These are phyloP conservation scores for Aspergillus biplanus DNA, from an alignment of 495 filamentous ascomycete genomes.

Conservation along the genomic window DNA sequence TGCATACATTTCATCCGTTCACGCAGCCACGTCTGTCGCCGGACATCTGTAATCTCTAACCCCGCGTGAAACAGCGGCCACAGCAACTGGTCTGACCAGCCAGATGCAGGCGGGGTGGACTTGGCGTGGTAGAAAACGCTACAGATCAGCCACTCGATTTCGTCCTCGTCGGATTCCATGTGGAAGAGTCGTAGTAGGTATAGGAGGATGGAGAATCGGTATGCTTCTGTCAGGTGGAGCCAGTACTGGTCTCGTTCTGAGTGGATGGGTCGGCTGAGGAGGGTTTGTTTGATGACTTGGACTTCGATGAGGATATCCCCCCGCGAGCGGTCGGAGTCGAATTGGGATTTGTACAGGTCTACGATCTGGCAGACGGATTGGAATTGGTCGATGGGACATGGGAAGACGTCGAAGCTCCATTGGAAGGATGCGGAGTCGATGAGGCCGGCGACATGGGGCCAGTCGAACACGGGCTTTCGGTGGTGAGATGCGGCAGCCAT, in stretches of 20 bases:
- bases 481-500: not conserved
- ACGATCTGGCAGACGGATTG: not conserved
- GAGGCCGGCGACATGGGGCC: not conserved
- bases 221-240: not conserved
- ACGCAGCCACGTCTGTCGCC: not conserved
- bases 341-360: not conserved
- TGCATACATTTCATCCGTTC: not conserved
- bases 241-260: not conserved
- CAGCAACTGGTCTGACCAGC: not conserved
- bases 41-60: not conserved
- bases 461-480: not conserved
- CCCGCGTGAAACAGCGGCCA: not conserved
- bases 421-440: not conserved
- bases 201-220: not conserved
- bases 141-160: not conserved
- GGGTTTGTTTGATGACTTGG: not conserved
- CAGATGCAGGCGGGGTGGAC: not conserved
- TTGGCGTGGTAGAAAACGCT: not conserved
- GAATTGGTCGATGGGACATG: not conserved
- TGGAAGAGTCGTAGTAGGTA: not conserved
- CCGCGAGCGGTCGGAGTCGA: not conserved
- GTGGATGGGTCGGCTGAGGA: not conserved
- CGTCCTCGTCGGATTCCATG: not conserved
- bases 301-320: not conserved
- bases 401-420: not conserved